Evolutionary conservation across 768 basidiomycete species (phyloP), one percentile per base, ranked within the genome.

Genomic region (Leccinum longicurvipes): DNA sequence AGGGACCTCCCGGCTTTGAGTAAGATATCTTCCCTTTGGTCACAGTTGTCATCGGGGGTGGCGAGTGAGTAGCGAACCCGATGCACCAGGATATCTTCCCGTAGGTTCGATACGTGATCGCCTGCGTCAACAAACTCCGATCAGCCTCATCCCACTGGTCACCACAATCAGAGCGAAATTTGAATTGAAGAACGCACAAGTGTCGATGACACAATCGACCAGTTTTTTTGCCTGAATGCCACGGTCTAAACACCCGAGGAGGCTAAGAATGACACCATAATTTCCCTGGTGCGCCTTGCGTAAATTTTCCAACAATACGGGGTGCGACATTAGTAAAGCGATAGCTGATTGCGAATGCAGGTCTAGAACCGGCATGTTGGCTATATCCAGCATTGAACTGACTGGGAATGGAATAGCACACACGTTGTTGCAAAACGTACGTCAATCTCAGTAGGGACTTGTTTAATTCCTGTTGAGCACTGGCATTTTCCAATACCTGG

Each of bases 201-300:
- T 79, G 67, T 99, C 95, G 53, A 98, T 87, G 55, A 97, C 83
- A 12, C 84, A 81, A 72, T 99, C 97, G 0, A 95, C 95, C 2
- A 98, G 78, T 53, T 77, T 84, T 76, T 99, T 99, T n/a, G 86
- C 82, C 61, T 83, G 82, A 31, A 86, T 72, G 0, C 97, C 97
- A 51, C 88, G 79, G 61, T 98, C 97, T 47, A 99, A 73, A 62
- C 88, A 93, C n/a, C 95, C 95, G 6, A 98, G 78, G 46, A 99
- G 79, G 65, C 92, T 93, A 28, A 98, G 81, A 39, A 99, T 87
- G 41, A 95, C 77, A 49, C 93, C 85, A 67, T 97, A 99, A 61
- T 89, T 93, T 44, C 97, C 97, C 77, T 87, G 83, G 60, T 96
- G 83, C 1, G 95, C 95, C 64, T 89, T 95, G 46, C 93, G 85